Evolutionary conservation across 306 rosid genomes (phyloP).

Genomic region (Prunus salicina): DNA sequence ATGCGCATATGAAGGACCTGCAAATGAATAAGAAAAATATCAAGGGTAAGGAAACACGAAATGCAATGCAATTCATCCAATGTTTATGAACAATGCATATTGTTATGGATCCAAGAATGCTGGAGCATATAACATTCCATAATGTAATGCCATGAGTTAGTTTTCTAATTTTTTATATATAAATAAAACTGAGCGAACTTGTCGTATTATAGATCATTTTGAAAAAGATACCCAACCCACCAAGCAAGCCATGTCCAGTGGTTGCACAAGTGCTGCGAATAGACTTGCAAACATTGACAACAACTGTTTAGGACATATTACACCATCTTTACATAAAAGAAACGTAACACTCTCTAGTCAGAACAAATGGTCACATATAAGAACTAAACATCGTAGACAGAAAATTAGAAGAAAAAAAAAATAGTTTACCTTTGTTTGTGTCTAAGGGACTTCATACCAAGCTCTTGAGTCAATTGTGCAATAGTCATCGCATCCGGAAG

Average conservation of each 20-base stretch:
- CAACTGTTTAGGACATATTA: background rate
- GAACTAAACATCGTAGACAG: too few species aligned
- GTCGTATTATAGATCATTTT: too few species aligned
- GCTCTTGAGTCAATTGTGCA: background rate
- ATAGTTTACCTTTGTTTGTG: background rate
- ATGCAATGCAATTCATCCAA: background rate
- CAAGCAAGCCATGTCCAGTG: background rate
- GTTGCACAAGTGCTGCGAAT: background rate
- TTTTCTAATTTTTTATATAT: too few species aligned
- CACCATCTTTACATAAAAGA: background rate
- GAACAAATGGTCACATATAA: too few species aligned
- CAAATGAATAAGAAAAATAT: background rate
- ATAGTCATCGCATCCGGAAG: background rate
- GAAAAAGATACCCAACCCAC: background rate
- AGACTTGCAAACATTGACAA: too few species aligned
- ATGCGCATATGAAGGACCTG: background rate
- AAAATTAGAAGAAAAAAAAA: too few species aligned
- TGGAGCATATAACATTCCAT: background rate
- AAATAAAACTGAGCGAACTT: too few species aligned
- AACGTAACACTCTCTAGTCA: background rate
- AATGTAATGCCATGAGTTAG: background rate
- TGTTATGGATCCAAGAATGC: background rate
- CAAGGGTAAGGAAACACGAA: background rate
- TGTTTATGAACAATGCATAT: too few species aligned
- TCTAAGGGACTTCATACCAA: too few species aligned